Evolutionary conservation across 306 rosid species (phyloP).

Genomic region (Canavalia ensiformis): DNA sequence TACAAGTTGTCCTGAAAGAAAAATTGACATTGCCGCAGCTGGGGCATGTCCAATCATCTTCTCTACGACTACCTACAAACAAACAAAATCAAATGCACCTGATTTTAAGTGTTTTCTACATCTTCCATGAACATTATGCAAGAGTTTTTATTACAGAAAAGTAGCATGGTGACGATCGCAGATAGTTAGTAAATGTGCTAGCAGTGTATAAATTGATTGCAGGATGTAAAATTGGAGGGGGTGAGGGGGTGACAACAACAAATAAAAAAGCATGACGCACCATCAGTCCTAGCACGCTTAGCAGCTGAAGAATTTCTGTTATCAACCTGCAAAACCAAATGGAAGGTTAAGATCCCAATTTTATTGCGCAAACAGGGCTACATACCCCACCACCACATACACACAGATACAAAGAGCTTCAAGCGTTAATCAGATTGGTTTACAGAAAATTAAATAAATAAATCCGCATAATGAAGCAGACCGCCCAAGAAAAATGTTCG

Average conservation of each 20-base stretch:
- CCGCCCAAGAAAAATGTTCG: background rate
- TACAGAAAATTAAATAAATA: conserved; percentile 5
- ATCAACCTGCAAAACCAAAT: conserved; percentile 69
- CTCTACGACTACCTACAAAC: conserved; percentile 92
- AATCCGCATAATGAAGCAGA: background rate
- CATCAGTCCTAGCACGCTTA: conserved; percentile 99
- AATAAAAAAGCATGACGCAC: conserved; percentile 46
- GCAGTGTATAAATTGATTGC: background rate
- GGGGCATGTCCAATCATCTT: conserved; percentile 99
- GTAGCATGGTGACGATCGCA: background rate
- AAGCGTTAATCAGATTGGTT: conserved; percentile 14
- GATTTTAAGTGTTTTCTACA: background rate
- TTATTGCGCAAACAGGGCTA: background rate
- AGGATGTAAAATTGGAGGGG: background rate
- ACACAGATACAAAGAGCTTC: background rate
- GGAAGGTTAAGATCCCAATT: conserved; percentile 17
- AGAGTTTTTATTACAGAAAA: background rate
- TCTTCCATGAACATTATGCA: conserved; percentile 13
- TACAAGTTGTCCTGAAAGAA: conserved; percentile 97
- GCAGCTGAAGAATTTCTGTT: conserved; percentile 94
- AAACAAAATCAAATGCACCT: conserved; percentile 19
- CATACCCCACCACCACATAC: no score
- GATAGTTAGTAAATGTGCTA: background rate
- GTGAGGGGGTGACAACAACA: background rate
- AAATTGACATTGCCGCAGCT: conserved; percentile 98